Base-by-base conservation (phyloP, 2,329 filamentous ascomycete species). In the Amylocarpus encephaloides region DNA sequence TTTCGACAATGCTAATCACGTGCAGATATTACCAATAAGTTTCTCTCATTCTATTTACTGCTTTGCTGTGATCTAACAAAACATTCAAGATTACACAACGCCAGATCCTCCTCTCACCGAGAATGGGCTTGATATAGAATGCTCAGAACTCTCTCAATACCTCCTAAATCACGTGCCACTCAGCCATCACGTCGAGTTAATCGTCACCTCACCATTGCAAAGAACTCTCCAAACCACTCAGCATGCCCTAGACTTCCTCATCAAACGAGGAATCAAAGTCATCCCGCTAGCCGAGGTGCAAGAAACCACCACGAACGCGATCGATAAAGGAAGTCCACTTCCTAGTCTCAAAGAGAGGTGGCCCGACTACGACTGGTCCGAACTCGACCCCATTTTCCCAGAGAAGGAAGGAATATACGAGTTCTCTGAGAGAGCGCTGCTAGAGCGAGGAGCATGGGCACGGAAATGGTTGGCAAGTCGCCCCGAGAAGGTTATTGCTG, bases 401-500 rank as follows among this genome's bases (percentile, higher is more conserved):
- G 39, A 32, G 15, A 54, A 54, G 30, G 44, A 48, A 32, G 49
- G 51, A 32, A 26, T 54, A 1, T 56, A 54, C 36, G 49, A 48
- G 12, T 52, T 46, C 34, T 50, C 49, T 10, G 38, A 48, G 29
- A 42, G 52, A n/a, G 40, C 43, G 1, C 36, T 56, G 38, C 22
- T 43, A 5, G 38, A 42, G 16, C 33, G 52, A 32, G 54, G 54
- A 33, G 29, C 6, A 15, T 30, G 30, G 0, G 52, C 49, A 1
- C 32, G 54, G 19, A 47, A 40, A 16, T 52, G 51, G 51, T 32
- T 56, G 12, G 40, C 30, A 29, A 43, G 34, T 9, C 32, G 52
- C 3, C 34, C 38, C 10, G 52, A 56, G 44, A 50, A 54, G n/a
- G 54, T 54, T 5, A 49, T 57, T 46, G 54, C 47, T 43, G 52